These are phyloP conservation scores for Colletotrichum kahawae DNA, from an alignment of 2,329 filamentous ascomycete species.

Conservation along the genomic window DNA sequence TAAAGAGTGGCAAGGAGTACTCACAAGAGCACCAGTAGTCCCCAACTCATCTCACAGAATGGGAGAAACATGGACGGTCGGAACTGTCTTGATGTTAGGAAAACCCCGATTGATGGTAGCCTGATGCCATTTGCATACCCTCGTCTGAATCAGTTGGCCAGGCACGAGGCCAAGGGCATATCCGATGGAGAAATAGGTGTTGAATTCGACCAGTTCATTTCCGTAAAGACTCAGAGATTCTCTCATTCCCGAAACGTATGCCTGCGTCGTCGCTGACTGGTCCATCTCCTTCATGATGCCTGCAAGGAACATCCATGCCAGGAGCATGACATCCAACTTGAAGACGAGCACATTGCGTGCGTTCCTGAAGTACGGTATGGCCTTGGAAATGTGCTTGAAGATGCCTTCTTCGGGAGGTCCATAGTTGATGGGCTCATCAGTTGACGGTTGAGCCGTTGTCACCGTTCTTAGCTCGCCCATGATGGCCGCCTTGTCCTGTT, in stretches of 20 bases:
- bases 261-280: conserved; percentile 40
- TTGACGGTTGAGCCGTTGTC: neutral
- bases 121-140: conserved; percentile 12
- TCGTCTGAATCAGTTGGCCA: conserved; percentile 31
- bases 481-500: neutral
- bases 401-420: conserved; percentile 15
- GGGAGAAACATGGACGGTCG: conserved; percentile 26
- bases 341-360: conserved; percentile 37
- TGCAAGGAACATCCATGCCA: conserved; percentile 37
- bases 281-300: conserved; percentile 32
- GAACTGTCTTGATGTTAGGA: neutral
- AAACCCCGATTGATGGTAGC: neutral
- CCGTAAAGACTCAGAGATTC: conserved; percentile 36
- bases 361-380: conserved; percentile 32
- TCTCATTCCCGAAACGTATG: conserved; percentile 46
- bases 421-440: conserved; percentile 1
- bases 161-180: conserved; percentile 31
- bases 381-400: conserved; percentile 20
- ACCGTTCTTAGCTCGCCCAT: conserved; percentile 3
- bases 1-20: neutral
- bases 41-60: conserved; percentile 44
- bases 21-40: conserved; percentile 25
- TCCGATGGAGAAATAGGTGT: conserved; percentile 26
- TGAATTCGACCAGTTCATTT: conserved; percentile 30
- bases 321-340: conserved; percentile 38